These are phyloP conservation scores for Dryas octopetala DNA, from an alignment of 306 rosid genomes.

Conservation along the genomic window DNA sequence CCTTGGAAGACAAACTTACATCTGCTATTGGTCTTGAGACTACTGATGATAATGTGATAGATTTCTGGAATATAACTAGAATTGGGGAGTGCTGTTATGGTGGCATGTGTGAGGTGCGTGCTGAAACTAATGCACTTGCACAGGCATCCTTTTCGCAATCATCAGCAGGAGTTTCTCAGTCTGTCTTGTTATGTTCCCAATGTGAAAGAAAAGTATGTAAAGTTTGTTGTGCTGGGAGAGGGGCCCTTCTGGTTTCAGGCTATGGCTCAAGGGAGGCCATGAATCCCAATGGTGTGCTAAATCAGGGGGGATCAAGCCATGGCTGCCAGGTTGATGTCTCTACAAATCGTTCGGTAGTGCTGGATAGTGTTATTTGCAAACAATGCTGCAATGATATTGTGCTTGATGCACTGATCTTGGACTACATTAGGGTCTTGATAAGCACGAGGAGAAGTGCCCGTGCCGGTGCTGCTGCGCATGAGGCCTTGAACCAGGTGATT, in stretches of 20 bases:
- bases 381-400: conserved; percentile 71
- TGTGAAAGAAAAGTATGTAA: conserved; percentile 88
- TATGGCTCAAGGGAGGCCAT: conserved; percentile 56
- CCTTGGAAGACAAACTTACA: conserved; percentile 79
- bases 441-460: conserved; percentile 73
- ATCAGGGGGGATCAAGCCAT: conserved; percentile 58
- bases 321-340: conserved; percentile 64
- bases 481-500: conserved; percentile 70
- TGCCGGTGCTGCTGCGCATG: conserved; percentile 63
- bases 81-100: conserved; percentile 75
- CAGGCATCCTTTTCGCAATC: conserved; percentile 33
- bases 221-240: conserved; percentile 94
- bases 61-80: conserved; percentile 82
- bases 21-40: conserved; percentile 82
- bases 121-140: conserved; percentile 50
- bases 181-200: conserved; percentile 67
- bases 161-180: conserved; percentile 45
- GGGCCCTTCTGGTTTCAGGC: conserved; percentile 74
- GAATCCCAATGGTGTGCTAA: conserved; percentile 55
- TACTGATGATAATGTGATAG: conserved; percentile 60
- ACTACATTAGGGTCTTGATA: conserved; percentile 77
- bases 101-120: conserved; percentile 78
- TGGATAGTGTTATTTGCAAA: conserved; percentile 79
- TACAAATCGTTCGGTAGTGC: conserved; percentile 54
- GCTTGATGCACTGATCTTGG: conserved; percentile 78